Percentiles rank a stretch among this genome's conserved stretches.
Evolutionary conservation across 73 alveolate species (phyloP).

Genomic region (Effrenium voratum): DNA sequence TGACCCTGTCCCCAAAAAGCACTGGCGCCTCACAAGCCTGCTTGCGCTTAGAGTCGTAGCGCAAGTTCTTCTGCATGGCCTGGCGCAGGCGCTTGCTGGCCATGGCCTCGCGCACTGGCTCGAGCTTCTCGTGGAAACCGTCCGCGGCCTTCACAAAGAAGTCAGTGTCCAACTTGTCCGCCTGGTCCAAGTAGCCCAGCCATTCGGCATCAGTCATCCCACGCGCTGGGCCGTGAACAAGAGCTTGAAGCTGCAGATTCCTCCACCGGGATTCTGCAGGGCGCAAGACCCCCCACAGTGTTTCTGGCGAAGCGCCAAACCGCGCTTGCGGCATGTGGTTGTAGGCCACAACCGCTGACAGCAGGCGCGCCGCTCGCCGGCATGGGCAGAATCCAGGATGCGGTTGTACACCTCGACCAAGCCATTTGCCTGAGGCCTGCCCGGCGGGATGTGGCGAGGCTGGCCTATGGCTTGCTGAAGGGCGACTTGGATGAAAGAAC

Average conservation of each 20-base stretch:
- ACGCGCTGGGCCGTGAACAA: not conserved
- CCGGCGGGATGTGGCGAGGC: not conserved
- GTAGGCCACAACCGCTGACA: not conserved
- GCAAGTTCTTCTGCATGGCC: not conserved
- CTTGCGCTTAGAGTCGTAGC: not conserved
- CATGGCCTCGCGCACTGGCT: not conserved
- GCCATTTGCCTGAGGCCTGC: conserved; percentile 21
- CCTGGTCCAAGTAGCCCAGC: not conserved
- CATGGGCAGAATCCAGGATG: not conserved
- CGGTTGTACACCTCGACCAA: conserved; percentile 5
- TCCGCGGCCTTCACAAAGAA: not conserved
- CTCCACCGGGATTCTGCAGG: conserved; percentile 25
- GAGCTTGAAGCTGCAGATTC: not conserved
- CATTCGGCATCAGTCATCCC: not conserved
- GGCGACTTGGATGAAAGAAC: not conserved
- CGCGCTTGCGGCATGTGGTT: not conserved
- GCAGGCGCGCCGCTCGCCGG: not conserved
- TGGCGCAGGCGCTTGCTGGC: not conserved
- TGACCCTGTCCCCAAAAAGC: conserved; percentile 27
- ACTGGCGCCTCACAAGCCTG: not conserved
- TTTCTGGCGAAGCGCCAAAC: not conserved
- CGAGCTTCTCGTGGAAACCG: not conserved
- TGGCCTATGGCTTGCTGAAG: not conserved
- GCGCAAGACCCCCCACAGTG: not conserved
- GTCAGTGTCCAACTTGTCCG: not conserved